Percentiles rank a stretch among this genome's conserved stretches.
Evolutionary conservation across 768 basidiomycete species (phyloP).

Genomic region (Filobasidium wieringae): DNA sequence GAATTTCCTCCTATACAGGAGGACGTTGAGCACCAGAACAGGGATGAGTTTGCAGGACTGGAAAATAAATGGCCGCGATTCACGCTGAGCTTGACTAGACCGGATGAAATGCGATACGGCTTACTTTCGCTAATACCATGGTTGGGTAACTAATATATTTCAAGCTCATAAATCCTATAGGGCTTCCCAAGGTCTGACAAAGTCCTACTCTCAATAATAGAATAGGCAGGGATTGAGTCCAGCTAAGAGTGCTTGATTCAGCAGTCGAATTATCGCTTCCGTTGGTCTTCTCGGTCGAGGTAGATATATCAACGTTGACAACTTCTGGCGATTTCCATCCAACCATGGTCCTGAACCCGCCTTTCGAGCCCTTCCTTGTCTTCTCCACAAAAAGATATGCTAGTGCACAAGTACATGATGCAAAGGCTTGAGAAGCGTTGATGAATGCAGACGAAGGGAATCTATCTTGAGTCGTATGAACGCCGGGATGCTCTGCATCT

Average conservation of each 20-base stretch:
- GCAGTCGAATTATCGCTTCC: background rate
- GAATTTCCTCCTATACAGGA: conserved; percentile 85
- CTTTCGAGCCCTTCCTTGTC: background rate
- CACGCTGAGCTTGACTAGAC: too few species aligned
- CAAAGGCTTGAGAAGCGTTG: conserved; percentile 32
- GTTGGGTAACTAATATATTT: conserved; percentile 96
- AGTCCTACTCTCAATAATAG: conserved; percentile 58
- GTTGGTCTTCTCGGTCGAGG: background rate
- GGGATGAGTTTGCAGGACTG: conserved; percentile 94
- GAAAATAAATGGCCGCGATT: background rate
- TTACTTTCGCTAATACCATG: conserved; percentile 83
- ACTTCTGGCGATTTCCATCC: conserved; percentile 3
- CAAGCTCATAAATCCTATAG: conserved; percentile 90
- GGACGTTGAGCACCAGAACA: conserved; percentile 82
- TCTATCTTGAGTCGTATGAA: conserved; percentile 15
- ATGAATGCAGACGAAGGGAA: conserved; percentile 37
- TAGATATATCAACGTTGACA: background rate
- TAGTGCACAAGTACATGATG: conserved; percentile 28
- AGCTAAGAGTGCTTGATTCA: background rate
- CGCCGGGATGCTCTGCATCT: conserved; percentile 1
- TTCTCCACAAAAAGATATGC: conserved; percentile 22
- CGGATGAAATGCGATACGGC: background rate
- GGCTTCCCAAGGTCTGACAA: conserved; percentile 80
- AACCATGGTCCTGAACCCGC: background rate
- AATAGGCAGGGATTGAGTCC: conserved; percentile 18